Conservation (phyloP, 1,139 yeast species). For the Diutina ranongensis region DNA sequence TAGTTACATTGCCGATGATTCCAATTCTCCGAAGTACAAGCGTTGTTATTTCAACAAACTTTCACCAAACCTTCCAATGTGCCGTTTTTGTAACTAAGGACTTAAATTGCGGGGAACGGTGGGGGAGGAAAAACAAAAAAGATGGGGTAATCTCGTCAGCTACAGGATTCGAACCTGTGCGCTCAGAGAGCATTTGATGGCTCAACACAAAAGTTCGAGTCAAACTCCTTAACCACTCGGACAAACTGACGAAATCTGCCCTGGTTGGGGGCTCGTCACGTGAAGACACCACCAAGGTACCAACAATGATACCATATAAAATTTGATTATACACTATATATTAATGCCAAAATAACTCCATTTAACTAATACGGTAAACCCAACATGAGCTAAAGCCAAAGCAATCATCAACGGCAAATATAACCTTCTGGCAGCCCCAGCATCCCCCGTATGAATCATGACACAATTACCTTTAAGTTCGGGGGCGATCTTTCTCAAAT, state of each 20-base stretch:
- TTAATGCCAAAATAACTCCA: constrained; percentile 4
- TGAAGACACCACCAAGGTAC: neutral
- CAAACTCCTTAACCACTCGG: constrained; percentile 6
- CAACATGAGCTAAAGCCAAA: constrained; percentile 2
- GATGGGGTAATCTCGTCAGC: constrained; percentile 3
- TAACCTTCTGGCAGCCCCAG: neutral
- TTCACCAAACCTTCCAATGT: too few species aligned
- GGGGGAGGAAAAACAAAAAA: neutral
- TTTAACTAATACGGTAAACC: constrained; percentile 5
- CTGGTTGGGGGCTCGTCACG: too few species aligned
- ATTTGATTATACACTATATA: neutral
- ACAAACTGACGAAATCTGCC: constrained; percentile 6
- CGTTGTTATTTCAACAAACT: too few species aligned
- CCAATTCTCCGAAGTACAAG: too few species aligned
- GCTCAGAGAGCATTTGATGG: constrained; percentile 5
- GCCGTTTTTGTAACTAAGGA: too few species aligned
- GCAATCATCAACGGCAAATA: constrained; percentile 1
- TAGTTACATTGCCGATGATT: too few species aligned
- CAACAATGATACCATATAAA: too few species aligned
- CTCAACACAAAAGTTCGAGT: constrained; percentile 1
- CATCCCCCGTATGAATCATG: constrained; percentile 6
- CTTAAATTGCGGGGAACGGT: too few species aligned
- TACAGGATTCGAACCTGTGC: constrained; percentile 6
- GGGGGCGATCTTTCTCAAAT: constrained; percentile 31
- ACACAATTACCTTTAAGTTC: constrained; percentile 14